Conservation (phyloP, 2,329 filamentous ascomycete genomes). For the Apiospora kogelbergensis region DNA sequence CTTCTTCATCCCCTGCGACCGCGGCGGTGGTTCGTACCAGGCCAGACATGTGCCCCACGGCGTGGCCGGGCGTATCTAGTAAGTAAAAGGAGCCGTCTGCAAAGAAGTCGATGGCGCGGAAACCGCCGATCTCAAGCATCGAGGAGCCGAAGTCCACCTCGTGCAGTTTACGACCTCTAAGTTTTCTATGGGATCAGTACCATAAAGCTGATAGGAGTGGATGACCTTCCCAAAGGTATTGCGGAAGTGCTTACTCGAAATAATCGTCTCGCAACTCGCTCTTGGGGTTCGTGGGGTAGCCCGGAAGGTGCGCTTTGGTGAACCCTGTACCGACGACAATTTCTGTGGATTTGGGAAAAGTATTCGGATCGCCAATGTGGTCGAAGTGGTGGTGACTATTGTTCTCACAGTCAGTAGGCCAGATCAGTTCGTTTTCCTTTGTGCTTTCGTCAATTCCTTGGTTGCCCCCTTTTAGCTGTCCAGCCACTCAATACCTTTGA, state of each 20-base stretch:
- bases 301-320: constrained; percentile 24
- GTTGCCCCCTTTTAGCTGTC: too few relatives aligned
- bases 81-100: constrained; percentile 33
- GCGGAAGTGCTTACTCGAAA: constrained; percentile 13
- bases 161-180: constrained; percentile 22
- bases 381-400: constrained; percentile 45
- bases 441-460: too few relatives aligned
- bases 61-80: constrained; percentile 33
- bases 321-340: constrained; percentile 35
- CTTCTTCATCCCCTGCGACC: constrained; percentile 10
- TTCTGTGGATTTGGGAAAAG: constrained; percentile 42
- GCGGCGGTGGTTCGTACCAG: constrained; percentile 34
- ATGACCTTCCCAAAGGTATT: too few relatives aligned
- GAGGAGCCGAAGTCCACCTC: constrained; percentile 23
- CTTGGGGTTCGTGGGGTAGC: constrained; percentile 20
- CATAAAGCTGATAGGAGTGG: too few relatives aligned
- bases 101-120: constrained; percentile 32
- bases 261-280: constrained; percentile 24
- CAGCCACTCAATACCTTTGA: too few relatives aligned
- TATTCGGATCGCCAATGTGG: constrained; percentile 45
- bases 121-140: constrained; percentile 16
- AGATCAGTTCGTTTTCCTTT: too few relatives aligned
- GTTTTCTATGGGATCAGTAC: too few relatives aligned
- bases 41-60: constrained; percentile 33
- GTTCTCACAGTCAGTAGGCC: too few relatives aligned